These are phyloP conservation scores for Vitis hybrid DNA, from an alignment of 177 flowering plant species.

Conservation along the genomic window DNA sequence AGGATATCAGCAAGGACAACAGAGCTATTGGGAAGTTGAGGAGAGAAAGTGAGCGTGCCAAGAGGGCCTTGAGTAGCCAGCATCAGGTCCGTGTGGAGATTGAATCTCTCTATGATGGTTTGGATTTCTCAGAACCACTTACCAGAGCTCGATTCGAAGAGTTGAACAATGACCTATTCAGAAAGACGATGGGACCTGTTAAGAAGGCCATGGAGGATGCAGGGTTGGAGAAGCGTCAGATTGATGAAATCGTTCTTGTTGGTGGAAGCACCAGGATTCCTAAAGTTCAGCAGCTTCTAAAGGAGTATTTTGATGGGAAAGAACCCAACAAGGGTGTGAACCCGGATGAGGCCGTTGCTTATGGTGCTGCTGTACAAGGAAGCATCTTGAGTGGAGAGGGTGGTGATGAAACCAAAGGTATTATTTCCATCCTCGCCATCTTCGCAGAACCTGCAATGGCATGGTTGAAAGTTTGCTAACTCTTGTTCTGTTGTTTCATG, in stretches of 20 bases:
- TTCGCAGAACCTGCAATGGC: too few species aligned
- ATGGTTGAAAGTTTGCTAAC: too few species aligned
- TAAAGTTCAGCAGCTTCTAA: conserved; percentile 51
- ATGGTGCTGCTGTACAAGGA: conserved; percentile 57
- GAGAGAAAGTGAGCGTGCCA: conserved; percentile 42
- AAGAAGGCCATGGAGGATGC: conserved; percentile 59
- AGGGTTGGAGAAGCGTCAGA: conserved; percentile 37
- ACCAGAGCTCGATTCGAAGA: conserved; percentile 68
- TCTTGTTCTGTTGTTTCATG: background rate
- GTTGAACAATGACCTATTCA: conserved; percentile 57
- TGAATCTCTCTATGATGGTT: conserved; percentile 50
- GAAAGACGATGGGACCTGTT: conserved; percentile 58
- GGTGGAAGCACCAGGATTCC: conserved; percentile 63
- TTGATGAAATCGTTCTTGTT: conserved; percentile 54
- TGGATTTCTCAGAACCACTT: conserved; percentile 48
- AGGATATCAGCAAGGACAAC: conserved; percentile 19
- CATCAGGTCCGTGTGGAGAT: conserved; percentile 57
- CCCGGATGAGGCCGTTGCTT: conserved; percentile 56
- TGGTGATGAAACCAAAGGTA: conserved; percentile 48
- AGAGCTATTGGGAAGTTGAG: conserved; percentile 18
- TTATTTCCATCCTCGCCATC: background rate
- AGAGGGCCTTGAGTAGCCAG: conserved; percentile 63
- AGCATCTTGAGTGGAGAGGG: conserved; percentile 52
- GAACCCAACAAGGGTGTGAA: conserved; percentile 56
- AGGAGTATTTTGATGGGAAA: conserved; percentile 50